Percentiles rank a stretch among this genome's conserved stretches.
These are phyloP conservation scores for Haplographium delicatum DNA, from an alignment of 495 filamentous ascomycete species.

Conservation along the genomic window DNA sequence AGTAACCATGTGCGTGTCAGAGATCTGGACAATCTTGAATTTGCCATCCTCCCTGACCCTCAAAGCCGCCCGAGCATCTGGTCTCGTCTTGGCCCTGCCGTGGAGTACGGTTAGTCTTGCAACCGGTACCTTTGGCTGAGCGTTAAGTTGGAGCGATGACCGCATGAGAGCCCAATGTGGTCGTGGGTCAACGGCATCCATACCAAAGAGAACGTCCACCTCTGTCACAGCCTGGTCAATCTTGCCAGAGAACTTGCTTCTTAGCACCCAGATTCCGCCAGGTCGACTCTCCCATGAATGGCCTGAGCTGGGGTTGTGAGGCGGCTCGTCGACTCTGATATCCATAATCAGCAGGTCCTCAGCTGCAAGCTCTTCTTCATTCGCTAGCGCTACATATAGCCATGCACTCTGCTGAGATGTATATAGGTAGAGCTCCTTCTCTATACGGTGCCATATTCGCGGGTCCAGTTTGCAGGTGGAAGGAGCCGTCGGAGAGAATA, in stretches of 20 bases:
- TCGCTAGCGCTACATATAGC: conserved; percentile 75
- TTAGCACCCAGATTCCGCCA: conserved; percentile 77
- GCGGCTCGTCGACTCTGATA: conserved; percentile 66
- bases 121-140: conserved; percentile 29
- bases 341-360: conserved; percentile 81
- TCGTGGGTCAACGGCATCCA: conserved; percentile 87
- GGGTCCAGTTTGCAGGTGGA: conserved; percentile 64
- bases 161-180: conserved; percentile 52
- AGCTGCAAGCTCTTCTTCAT: conserved; percentile 72
- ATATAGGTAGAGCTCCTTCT: conserved; percentile 86
- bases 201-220: conserved; percentile 86
- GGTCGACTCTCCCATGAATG: conserved; percentile 72
- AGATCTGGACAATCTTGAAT: conserved; percentile 93
- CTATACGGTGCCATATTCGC: conserved; percentile 71
- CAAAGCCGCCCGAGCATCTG: conserved; percentile 47
- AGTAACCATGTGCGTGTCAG: conserved; percentile 87
- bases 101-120: conserved; percentile 32
- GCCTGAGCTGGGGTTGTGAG: conserved; percentile 43
- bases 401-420: conserved; percentile 70
- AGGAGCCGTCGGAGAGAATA: conserved; percentile 22
- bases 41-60: conserved; percentile 78
- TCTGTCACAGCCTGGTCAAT: conserved; percentile 73
- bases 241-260: conserved; percentile 67
- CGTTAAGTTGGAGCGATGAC: conserved; percentile 30
- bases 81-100: conserved; percentile 29